Conservation (phyloP, 2,329 filamentous ascomycete genomes). For the Didymella arachidicola region DNA sequence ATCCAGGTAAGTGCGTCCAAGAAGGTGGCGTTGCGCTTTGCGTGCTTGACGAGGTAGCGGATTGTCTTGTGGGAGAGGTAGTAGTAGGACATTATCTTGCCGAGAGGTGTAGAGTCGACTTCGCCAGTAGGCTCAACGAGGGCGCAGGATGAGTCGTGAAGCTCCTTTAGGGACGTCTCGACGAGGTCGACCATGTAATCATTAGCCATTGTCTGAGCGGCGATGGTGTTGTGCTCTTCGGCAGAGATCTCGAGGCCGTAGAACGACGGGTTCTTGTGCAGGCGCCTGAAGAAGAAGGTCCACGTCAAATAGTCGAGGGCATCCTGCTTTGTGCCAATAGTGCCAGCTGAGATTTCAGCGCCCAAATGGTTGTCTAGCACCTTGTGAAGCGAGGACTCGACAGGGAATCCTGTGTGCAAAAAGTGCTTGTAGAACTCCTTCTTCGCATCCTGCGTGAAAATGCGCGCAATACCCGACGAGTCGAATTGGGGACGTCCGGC, state of each 20-base stretch:
- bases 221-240: constrained; percentile 87
- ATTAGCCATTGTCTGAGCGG: constrained; percentile 86
- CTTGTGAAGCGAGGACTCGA: constrained; percentile 94
- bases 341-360: constrained; percentile 92
- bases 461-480: constrained; percentile 91
- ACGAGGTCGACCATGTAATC: constrained; percentile 96
- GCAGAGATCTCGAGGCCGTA: constrained; percentile 94
- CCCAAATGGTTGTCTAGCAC: constrained; percentile 96
- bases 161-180: constrained; percentile 80
- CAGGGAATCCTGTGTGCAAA: constrained; percentile 95
- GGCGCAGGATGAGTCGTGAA: constrained; percentile 85
- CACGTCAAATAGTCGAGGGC: constrained; percentile 97
- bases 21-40: constrained; percentile 78
- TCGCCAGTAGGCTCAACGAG: constrained; percentile 85
- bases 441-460: constrained; percentile 96
- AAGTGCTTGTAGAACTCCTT: constrained; percentile 99
- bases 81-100: constrained; percentile 99
- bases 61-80: constrained; percentile 95
- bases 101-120: constrained; percentile 86
- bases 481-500: constrained; percentile 97
- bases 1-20: constrained; percentile 89
- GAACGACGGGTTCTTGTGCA: constrained; percentile 98
- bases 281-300: constrained; percentile 97
- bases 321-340: constrained; percentile 93
- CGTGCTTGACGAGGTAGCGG: constrained; percentile 79